Evolutionary conservation across 345 rosid species (phyloP).

Genomic region (Pelargonium nanum): DNA sequence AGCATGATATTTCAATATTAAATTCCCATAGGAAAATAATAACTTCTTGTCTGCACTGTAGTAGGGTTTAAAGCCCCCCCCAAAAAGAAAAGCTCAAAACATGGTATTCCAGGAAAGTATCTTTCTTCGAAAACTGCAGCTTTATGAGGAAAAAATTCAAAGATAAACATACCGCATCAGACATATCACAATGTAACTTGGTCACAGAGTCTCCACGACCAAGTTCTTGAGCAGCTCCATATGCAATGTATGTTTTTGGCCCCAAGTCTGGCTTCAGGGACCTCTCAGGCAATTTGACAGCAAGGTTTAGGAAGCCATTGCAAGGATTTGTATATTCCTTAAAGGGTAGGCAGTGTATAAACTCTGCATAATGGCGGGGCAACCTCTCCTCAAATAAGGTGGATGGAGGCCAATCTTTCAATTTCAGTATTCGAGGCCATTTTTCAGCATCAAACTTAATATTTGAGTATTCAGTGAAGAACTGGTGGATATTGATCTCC

Average conservation of each 20-base stretch:
- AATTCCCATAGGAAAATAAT: neutral
- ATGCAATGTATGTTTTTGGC: conserved; percentile 73
- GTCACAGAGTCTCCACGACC: conserved; percentile 90
- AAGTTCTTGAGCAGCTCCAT: conserved; percentile 54
- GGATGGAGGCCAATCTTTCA: conserved; percentile 86
- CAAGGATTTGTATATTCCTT: conserved; percentile 67
- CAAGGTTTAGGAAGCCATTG: conserved; percentile 49
- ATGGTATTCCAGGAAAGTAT: neutral
- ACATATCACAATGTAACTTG: conserved; percentile 82
- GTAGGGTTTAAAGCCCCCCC: too few species aligned
- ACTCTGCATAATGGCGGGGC: conserved; percentile 68
- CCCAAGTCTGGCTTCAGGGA: conserved; percentile 76
- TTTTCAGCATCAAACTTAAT: conserved; percentile 19
- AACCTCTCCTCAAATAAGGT: conserved; percentile 38
- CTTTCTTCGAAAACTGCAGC: neutral
- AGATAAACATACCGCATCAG: conserved; percentile 58
- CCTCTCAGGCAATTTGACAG: conserved; percentile 37
- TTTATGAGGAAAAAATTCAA: too few species aligned
- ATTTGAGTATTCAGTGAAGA: conserved; percentile 43
- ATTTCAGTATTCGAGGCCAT: conserved; percentile 63
- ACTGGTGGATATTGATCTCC: conserved; percentile 33
- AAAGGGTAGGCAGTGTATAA: conserved; percentile 51
- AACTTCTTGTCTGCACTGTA: neutral
- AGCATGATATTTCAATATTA: neutral
- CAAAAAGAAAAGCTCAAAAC: neutral